Conservation (phyloP, 352 stramenopile genomes). For the Phytophthora melonis region DNA sequence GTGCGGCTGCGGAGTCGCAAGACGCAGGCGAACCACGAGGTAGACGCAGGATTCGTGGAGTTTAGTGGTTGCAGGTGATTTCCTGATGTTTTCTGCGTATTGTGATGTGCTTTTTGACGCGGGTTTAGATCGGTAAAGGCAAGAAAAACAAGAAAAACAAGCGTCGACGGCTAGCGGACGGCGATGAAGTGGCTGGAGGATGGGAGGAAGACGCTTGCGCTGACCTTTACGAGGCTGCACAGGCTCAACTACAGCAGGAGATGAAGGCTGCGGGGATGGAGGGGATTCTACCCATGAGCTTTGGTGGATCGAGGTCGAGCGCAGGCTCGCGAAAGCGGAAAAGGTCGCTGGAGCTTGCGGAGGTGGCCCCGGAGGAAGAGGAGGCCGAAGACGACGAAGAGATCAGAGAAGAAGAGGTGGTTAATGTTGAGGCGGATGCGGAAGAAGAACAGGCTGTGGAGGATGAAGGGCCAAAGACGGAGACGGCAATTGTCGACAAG, state of each 20-base stretch:
- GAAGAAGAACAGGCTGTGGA: constrained; percentile 1
- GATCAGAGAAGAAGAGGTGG: background rate
- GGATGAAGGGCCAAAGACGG: background rate
- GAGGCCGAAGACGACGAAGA: constrained; percentile 4
- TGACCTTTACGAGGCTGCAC: constrained; percentile 63
- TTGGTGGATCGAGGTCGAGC: constrained; percentile 38
- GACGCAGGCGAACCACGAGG: constrained; percentile 18
- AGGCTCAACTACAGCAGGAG: constrained; percentile 62
- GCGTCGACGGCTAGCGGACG: constrained; percentile 26
- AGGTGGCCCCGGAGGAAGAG: constrained; percentile 1
- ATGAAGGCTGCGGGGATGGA: constrained; percentile 69
- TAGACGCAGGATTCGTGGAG: constrained; percentile 6
- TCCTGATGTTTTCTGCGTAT: constrained; percentile 1
- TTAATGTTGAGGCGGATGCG: background rate
- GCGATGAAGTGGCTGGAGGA: background rate
- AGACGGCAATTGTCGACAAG: constrained; percentile 57
- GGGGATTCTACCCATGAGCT: constrained; percentile 65
- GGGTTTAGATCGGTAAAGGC: constrained; percentile 11
- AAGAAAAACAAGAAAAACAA: constrained; percentile 47
- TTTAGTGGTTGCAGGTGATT: background rate
- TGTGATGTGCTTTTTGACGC: constrained; percentile 5
- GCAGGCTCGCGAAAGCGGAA: constrained; percentile 38
- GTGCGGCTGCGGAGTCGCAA: constrained; percentile 35
- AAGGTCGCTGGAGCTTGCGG: constrained; percentile 7
- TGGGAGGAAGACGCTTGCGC: constrained; percentile 27